These are phyloP conservation scores for Colletotrichum tropicale DNA, from an alignment of 2,329 filamentous ascomycete genomes.

Conservation along the genomic window DNA sequence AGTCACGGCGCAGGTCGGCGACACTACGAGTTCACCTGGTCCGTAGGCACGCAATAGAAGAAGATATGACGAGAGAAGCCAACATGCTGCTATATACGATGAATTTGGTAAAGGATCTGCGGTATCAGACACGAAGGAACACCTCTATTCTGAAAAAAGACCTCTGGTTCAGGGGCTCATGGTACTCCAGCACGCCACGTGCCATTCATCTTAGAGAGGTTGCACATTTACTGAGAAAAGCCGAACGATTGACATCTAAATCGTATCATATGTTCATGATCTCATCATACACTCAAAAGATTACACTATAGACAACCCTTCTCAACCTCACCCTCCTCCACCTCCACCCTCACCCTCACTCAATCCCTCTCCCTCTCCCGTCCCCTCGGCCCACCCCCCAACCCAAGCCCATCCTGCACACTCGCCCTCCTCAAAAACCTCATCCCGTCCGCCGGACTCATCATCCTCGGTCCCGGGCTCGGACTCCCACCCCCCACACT, in stretches of 20 bases:
- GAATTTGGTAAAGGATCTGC: no score
- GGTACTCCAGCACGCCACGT: no score
- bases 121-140: no score
- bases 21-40: no score
- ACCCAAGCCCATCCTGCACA: constrained; percentile 41
- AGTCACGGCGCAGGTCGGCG: no score
- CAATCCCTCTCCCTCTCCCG: constrained; percentile 8
- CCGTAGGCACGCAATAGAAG: no score
- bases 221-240: no score
- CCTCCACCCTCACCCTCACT: neutral
- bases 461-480: constrained; percentile 29
- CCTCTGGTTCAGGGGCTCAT: no score
- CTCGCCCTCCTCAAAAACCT: constrained; percentile 53
- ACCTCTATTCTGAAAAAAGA: no score
- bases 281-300: neutral
- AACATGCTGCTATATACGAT: no score
- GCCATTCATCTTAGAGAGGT: no score
- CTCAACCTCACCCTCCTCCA: neutral
- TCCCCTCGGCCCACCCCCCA: neutral
- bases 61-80: no score
- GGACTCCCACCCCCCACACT: constrained; percentile 10
- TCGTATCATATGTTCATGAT: neutral
- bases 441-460: constrained; percentile 46
- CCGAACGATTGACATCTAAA: neutral
- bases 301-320: neutral